Conservation (phyloP, 2,329 filamentous ascomycete species). For the Epichloe gansuensis region DNA sequence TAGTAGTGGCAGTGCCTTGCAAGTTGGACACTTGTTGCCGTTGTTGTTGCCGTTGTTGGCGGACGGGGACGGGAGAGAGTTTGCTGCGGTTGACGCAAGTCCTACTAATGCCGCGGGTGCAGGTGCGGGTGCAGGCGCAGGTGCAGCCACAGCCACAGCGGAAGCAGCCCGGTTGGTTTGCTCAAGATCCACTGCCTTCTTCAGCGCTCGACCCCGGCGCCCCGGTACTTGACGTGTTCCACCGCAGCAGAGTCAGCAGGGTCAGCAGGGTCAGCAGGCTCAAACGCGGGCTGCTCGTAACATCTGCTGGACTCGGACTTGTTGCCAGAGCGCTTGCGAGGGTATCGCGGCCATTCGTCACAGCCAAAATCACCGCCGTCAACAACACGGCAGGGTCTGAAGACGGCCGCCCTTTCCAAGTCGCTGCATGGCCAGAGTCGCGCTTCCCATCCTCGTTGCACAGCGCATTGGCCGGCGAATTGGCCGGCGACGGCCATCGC, state of each 20-base stretch:
- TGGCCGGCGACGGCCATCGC: conserved; percentile 17
- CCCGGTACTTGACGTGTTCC: conserved; percentile 6
- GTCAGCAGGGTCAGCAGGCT: no score
- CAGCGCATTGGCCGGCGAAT: conserved; percentile 11
- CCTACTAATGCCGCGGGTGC: not conserved
- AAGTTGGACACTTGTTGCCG: not conserved
- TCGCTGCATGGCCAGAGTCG: conserved; percentile 40
- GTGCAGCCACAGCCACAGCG: conserved; percentile 8
- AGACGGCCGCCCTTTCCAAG: conserved; percentile 17
- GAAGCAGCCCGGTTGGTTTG: conserved; percentile 2
- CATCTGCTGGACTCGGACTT: not conserved
- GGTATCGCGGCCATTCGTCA: not conserved
- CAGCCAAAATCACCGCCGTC: conserved; percentile 20
- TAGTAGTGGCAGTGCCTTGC: not conserved
- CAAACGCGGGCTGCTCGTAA: not conserved
- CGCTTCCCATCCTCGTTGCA: conserved; percentile 35
- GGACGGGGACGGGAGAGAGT: not conserved
- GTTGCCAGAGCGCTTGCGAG: not conserved
- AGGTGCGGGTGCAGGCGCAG: not conserved
- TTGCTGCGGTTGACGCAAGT: not conserved
- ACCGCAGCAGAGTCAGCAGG: not conserved
- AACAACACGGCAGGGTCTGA: conserved; percentile 10
- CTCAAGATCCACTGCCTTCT: conserved; percentile 1
- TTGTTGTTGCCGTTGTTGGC: not conserved
- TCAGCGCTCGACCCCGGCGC: conserved; percentile 7